phyloP scores from a whole-genome alignment of 345 rosid genomes.

The Syzygium aromaticum region DNA sequence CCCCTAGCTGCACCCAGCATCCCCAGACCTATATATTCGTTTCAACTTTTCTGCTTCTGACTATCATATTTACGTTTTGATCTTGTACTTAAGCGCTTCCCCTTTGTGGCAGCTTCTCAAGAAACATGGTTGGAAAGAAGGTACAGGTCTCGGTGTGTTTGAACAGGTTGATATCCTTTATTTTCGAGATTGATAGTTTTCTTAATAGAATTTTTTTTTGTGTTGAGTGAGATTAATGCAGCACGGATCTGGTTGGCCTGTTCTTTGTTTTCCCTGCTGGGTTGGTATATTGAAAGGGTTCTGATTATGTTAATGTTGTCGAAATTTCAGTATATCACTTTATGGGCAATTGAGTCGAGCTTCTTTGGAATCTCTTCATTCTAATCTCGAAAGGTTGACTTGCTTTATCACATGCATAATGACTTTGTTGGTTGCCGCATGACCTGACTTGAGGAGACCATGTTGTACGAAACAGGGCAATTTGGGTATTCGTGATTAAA shows the following conservation, averaged over 20 bases:
- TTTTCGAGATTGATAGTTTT: neutral
- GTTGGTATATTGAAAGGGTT: neutral
- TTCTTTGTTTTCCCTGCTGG: neutral
- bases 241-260: neutral
- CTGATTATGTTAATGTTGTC: neutral
- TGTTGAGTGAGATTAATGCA: neutral
- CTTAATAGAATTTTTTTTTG: neutral
- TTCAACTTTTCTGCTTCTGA: neutral
- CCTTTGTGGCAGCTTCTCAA: conserved; percentile 50
- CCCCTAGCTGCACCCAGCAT: neutral
- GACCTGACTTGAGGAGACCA: neutral
- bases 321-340: neutral
- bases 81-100: neutral
- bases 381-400: neutral
- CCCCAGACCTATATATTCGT: neutral
- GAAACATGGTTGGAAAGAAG: conserved; percentile 99
- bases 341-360: neutral
- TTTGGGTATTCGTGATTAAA: neutral
- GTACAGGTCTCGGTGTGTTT: conserved; percentile 71
- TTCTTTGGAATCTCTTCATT: neutral
- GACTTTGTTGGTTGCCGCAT: neutral
- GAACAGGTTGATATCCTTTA: conserved; percentile 46
- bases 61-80: neutral
- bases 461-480: neutral
- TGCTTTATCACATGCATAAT: neutral